Evolutionary conservation across 352 stramenopile species (phyloP).

Genomic region (Globisporangium ultimum): DNA sequence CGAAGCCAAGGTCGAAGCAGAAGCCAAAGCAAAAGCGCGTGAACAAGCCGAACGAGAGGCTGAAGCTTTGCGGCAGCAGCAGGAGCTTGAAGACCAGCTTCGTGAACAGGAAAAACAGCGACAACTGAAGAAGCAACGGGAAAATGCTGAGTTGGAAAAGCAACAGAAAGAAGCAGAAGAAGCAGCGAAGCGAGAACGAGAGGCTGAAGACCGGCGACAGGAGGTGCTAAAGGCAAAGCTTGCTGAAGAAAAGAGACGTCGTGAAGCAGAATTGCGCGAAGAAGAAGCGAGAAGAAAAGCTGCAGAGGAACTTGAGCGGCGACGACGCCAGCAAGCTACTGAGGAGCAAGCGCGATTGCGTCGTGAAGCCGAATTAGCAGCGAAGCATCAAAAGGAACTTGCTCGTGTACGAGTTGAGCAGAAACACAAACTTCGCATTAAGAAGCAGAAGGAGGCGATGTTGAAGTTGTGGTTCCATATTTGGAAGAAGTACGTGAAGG

Average conservation of each 20-base stretch:
- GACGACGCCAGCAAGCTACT: constrained; percentile 37
- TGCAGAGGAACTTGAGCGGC: constrained; percentile 37
- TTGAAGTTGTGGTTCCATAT: constrained; percentile 52
- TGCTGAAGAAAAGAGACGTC: constrained; percentile 36
- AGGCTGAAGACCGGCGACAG: constrained; percentile 22
- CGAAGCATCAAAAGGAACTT: constrained; percentile 40
- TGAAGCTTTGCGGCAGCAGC: constrained; percentile 9
- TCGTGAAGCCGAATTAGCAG: constrained; percentile 44
- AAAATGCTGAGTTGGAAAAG: constrained; percentile 17
- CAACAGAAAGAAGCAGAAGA: constrained; percentile 25
- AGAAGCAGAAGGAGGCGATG: constrained; percentile 50
- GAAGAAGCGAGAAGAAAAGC: constrained; percentile 36
- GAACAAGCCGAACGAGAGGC: constrained; percentile 34
- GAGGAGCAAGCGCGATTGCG: constrained; percentile 35
- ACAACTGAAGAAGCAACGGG: constrained; percentile 4
- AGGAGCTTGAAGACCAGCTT: constrained; percentile 10
- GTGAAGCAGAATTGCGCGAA: constrained; percentile 21
- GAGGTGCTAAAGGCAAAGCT: constrained; percentile 21
- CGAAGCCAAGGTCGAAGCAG: constrained; percentile 11
- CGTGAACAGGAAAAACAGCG: constrained; percentile 14
- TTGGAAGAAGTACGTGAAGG: constrained; percentile 67
- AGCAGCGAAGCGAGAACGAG: constrained; percentile 7
- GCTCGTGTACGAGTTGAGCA: constrained; percentile 41
- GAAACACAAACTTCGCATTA: constrained; percentile 24
- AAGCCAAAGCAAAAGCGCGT: constrained; percentile 19